Evolutionary conservation across 1,284 basidiomycete genomes (phyloP), one percentile per base, ranked within the genome.

Genomic region (Inonotus obliquus): DNA sequence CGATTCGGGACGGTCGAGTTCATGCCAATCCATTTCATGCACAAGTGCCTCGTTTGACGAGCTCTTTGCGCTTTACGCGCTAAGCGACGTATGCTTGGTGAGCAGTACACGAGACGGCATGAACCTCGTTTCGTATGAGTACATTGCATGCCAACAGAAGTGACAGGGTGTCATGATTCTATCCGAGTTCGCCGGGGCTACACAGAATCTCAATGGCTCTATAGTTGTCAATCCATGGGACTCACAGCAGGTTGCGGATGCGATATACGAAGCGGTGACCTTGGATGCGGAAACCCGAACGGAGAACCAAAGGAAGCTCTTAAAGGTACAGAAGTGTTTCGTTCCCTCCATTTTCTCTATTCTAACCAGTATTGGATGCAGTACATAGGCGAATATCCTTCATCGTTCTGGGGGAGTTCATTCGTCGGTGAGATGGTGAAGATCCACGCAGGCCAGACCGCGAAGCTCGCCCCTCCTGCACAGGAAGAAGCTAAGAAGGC

Each of bases 71-170:
- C 82, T 99, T 63, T 99, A 99, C 71, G 95, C 96, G 4, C 83
- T 98, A 70, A 94, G 92, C 71, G 97, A 99, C 70, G 97, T 96
- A 21, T 98, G 96, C 72, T 79, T 99, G 51, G 94, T 99, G 60
- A 94, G 94, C 14, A 92, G 88, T 70, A 99, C 97, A 7, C 80
- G 96, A 51, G 96, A 99, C 71, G 96, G 96, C 49, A 99, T 99
- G 97, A 99, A 99, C 75, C 79, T 99, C 71, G 96, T 96, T n/a
- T 97, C 96, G 10, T 99, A 99, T 77, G 97, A 99, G 74, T 99
- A 99, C 75, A 91, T 98, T 69, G 95, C 96, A 0, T 96, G 94
- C 69, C 97, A 99, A 72, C 86, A 93, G 69, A 86, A 91, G 59
- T 84, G 89, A 17, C 93, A 98, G 69, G 97, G 96, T 44, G 92